A percentile compares a stretch with the other conserved stretches of the same genome.
Evolutionary conservation across 345 rosid species (phyloP).

Genomic region (Pugionium cornutum): DNA sequence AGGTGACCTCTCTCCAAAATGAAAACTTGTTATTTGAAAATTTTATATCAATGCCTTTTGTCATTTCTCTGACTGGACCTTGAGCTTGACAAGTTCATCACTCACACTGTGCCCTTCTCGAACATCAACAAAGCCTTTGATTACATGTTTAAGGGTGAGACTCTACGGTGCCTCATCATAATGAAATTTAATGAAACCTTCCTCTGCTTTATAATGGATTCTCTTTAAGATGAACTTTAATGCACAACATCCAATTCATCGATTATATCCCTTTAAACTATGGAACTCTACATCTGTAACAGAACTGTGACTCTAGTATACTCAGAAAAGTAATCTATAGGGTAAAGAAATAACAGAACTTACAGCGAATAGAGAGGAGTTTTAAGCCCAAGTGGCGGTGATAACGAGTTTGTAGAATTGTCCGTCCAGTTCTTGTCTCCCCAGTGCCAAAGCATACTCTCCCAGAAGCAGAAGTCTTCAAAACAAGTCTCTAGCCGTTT

Average conservation of each 20-base stretch:
- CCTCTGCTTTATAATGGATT: slow-evolving; percentile 10
- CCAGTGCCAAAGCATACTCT: slow-evolving; percentile 96
- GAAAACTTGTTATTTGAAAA: too few species aligned
- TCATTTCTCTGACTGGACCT: slow-evolving; percentile 40
- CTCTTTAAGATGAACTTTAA: slow-evolving; percentile 8
- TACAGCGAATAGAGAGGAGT: slow-evolving; percentile 46
- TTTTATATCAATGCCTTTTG: too few species aligned
- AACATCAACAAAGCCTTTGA: slow-evolving; percentile 50
- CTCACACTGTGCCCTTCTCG: slow-evolving; percentile 50
- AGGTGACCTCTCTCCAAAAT: too few species aligned
- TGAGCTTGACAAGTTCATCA: slow-evolving; percentile 53
- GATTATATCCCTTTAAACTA: slow-evolving; percentile 5
- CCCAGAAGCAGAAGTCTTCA: slow-evolving; percentile 82
- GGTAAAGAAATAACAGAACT: slow-evolving; percentile 29
- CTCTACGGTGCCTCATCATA: too few species aligned
- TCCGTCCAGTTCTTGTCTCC: slow-evolving; percentile 87
- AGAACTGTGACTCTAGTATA: slow-evolving; percentile 20
- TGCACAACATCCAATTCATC: slow-evolving; percentile 5
- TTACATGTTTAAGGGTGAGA: too few species aligned
- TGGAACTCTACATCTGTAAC: slow-evolving; percentile 22
- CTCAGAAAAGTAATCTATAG: slow-evolving; percentile 27
- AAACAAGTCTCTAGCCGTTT: slow-evolving; percentile 63
- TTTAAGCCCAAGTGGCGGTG: slow-evolving; percentile 34
- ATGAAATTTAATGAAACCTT: too few species aligned
- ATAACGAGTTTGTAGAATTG: slow-evolving; percentile 49